A percentile compares a stretch with the other conserved stretches of the same genome.
Evolutionary conservation across 805 yeast genomes (phyloP).

Genomic region (Candida manassasensis): DNA sequence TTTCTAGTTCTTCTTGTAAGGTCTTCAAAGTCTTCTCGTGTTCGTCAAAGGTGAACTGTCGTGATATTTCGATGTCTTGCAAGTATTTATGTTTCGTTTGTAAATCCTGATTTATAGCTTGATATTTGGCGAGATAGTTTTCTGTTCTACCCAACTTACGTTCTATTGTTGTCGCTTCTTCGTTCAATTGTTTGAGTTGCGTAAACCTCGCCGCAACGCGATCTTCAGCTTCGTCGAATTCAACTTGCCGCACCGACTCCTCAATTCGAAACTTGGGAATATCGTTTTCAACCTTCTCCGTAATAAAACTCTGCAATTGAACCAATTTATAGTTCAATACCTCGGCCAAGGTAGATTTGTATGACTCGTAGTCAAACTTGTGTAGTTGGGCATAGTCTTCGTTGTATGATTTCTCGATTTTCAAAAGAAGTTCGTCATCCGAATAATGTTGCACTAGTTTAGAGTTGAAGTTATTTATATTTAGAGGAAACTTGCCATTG

Average conservation of each 20-base stretch:
- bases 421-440: slow-evolving; percentile 22
- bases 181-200: slow-evolving; percentile 31
- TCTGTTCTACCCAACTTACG: slow-evolving; percentile 30
- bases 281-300: slow-evolving; percentile 9
- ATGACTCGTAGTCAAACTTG: slow-evolving; percentile 21
- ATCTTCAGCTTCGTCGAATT: slow-evolving; percentile 31
- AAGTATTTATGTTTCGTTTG: slow-evolving; percentile 12
- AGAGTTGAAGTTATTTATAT: slow-evolving; percentile 17
- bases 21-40: slow-evolving; percentile 20
- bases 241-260: slow-evolving; percentile 29
- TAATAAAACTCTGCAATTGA: slow-evolving; percentile 15
- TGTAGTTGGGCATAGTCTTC: slow-evolving; percentile 9
- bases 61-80: slow-evolving; percentile 4
- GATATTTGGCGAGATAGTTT: slow-evolving; percentile 19
- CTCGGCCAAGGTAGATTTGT: slow-evolving; percentile 25
- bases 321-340: slow-evolving; percentile 18
- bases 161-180: slow-evolving; percentile 29
- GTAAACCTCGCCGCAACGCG: slow-evolving; percentile 27
- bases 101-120: slow-evolving; percentile 12
- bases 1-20: slow-evolving; percentile 22
- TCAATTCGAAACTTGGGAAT: slow-evolving; percentile 19
- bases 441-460: slow-evolving; percentile 14
- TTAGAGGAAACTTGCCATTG: slow-evolving; percentile 11
- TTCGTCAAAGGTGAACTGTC: slow-evolving; percentile 7
- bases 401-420: slow-evolving; percentile 15